Conservation (phyloP, 1,284 basidiomycete species). For the Laetiporus sulphureus region DNA sequence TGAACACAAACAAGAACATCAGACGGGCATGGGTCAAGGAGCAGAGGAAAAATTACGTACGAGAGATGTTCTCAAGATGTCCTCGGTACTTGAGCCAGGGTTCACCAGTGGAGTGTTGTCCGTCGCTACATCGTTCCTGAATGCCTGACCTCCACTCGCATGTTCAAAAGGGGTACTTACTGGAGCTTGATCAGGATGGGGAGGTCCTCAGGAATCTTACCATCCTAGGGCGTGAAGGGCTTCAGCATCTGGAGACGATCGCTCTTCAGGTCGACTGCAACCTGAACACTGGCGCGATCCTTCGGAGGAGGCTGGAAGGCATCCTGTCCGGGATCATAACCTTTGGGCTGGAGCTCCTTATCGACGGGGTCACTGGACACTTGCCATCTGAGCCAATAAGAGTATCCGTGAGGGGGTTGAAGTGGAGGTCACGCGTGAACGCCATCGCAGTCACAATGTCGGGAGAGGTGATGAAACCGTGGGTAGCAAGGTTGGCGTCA, state of each 20-base stretch:
- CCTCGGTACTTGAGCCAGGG: conserved; percentile 99
- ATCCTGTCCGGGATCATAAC: conserved; percentile 95
- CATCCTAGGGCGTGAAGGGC: conserved; percentile 92
- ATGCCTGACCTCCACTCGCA: not conserved
- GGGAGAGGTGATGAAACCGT: conserved; percentile 97
- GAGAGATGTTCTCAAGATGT: conserved; percentile 97
- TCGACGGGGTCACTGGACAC: conserved; percentile 87
- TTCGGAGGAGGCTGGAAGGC: conserved; percentile 94
- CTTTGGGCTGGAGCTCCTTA: conserved; percentile 87
- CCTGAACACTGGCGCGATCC: conserved; percentile 79
- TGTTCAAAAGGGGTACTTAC: conserved; percentile 64
- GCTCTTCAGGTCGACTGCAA: conserved; percentile 83
- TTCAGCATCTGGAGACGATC: conserved; percentile 93
- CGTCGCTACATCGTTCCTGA: conserved; percentile 60
- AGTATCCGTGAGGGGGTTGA: conserved; percentile 94
- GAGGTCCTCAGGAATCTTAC: conserved; percentile 85
- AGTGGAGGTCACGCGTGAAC: conserved; percentile 90
- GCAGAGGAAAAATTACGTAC: no score
- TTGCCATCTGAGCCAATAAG: conserved; percentile 92
- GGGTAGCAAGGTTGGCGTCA: conserved; percentile 98
- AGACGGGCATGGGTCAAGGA: not conserved
- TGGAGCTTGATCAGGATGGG: conserved; percentile 99
- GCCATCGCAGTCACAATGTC: conserved; percentile 97
- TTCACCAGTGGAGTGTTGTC: conserved; percentile 91
- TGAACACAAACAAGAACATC: conserved; percentile 5